phyloP scores from a whole-genome alignment of 306 rosid species.

The Cucumis hystrix region DNA sequence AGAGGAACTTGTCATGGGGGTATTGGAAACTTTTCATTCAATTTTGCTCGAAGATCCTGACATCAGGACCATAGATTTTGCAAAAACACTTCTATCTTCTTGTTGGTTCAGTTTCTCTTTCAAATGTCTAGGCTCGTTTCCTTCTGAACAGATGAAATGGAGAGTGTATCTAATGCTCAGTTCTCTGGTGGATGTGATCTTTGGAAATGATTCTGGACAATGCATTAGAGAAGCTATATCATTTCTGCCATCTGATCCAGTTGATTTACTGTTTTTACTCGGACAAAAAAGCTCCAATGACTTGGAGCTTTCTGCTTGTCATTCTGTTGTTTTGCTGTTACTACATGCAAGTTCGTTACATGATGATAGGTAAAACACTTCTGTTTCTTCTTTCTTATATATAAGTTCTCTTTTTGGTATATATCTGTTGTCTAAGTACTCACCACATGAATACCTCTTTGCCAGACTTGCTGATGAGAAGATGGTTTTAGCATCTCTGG shows the following conservation, averaged over 20 bases:
- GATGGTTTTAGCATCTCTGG: constrained; percentile 70
- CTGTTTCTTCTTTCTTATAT: neutral
- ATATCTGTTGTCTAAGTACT: constrained; percentile 9
- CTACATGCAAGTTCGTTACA: constrained; percentile 59
- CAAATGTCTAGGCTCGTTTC: constrained; percentile 78
- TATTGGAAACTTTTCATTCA: constrained; percentile 63
- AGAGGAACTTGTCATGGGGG: constrained; percentile 61
- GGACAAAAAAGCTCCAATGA: constrained; percentile 53
- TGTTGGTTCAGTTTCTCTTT: constrained; percentile 81
- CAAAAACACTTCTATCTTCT: constrained; percentile 38
- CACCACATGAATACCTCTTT: constrained; percentile 15
- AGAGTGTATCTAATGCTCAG: constrained; percentile 68
- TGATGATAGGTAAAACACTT: constrained; percentile 58
- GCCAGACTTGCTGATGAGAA: constrained; percentile 86
- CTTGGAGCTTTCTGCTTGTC: constrained; percentile 52
- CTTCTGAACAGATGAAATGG: constrained; percentile 52
- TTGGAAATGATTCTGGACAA: constrained; percentile 60
- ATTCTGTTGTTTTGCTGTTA: constrained; percentile 60
- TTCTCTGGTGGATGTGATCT: constrained; percentile 53
- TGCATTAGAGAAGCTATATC: constrained; percentile 49
- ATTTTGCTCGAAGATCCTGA: constrained; percentile 44
- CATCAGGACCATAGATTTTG: constrained; percentile 30
- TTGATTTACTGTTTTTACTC: constrained; percentile 66
- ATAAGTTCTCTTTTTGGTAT: neutral
- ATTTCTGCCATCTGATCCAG: constrained; percentile 68